Percentiles rank a stretch among this genome's conserved stretches.
These are phyloP conservation scores for Colletotrichum sp. DNA, from an alignment of 2,329 filamentous ascomycete species.

Conservation along the genomic window DNA sequence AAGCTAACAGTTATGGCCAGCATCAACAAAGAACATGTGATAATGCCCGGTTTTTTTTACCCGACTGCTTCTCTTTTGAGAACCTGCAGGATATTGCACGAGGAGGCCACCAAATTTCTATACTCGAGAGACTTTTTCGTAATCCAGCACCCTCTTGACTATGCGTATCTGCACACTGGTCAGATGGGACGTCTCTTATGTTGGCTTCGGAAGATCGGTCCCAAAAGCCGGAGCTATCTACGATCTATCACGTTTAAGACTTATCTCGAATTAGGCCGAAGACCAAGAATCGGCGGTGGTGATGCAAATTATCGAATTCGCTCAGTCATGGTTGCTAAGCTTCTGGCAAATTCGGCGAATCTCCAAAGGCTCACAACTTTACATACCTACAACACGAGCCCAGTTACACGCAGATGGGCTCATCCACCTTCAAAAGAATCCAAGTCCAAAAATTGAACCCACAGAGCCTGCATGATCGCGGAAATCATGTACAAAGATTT, in stretches of 20 bases:
- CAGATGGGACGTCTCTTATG: neutral
- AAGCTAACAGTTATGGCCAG: neutral
- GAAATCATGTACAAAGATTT: neutral
- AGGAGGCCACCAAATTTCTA: neutral
- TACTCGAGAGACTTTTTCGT: neutral
- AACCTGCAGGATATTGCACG: neutral
- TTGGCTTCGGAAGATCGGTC: neutral
- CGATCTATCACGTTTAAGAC: neutral
- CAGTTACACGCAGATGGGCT: neutral
- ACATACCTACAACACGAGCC: fast-evolving
- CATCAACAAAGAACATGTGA: neutral
- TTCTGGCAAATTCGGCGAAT: neutral
- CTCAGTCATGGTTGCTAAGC: neutral
- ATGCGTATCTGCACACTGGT: fast-evolving
- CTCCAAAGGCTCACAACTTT: neutral
- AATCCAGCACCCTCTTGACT: neutral
- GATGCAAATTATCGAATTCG: neutral
- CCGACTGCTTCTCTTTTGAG: neutral
- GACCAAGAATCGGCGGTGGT: fast-evolving
- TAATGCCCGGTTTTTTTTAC: too few relatives aligned
- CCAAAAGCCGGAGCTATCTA: neutral
- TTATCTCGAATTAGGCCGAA: neutral
- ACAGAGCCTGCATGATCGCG: neutral
- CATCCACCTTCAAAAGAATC: fast-evolving
- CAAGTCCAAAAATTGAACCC: neutral